These are phyloP conservation scores for Agaricus blazei DNA, from an alignment of 768 basidiomycete genomes.

Conservation along the genomic window DNA sequence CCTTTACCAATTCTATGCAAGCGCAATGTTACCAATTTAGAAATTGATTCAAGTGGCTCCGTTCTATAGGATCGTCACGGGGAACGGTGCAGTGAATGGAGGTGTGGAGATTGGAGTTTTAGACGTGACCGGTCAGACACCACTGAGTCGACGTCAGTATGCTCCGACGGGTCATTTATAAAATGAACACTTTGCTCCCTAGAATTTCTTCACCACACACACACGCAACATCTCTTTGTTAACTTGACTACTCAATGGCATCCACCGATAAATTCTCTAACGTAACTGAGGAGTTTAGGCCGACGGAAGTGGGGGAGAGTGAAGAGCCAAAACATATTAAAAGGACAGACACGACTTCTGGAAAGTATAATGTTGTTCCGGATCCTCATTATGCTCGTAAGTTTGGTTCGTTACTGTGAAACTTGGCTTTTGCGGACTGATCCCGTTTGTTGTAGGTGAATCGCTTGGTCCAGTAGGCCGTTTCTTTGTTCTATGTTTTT, in stretches of 20 bases:
- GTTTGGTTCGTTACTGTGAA: neutral
- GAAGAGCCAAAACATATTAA: neutral
- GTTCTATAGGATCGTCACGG: neutral
- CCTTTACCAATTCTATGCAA: too few relatives aligned
- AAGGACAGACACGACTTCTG: neutral
- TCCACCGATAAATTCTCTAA: conserved; percentile 2
- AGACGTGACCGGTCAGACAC: neutral
- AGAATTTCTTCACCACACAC: neutral
- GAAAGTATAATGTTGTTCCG: neutral
- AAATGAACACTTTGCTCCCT: neutral
- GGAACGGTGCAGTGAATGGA: neutral
- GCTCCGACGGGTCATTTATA: neutral
- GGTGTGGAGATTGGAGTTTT: neutral
- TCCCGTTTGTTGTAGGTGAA: neutral
- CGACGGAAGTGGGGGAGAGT: neutral
- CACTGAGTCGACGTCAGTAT: neutral
- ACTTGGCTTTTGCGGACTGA: neutral
- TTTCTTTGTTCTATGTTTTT: neutral
- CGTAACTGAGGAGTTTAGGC: neutral
- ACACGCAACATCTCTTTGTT: neutral
- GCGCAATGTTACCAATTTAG: too few relatives aligned
- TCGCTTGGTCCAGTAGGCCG: neutral
- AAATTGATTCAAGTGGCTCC: neutral
- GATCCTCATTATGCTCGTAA: neutral
- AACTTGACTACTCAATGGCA: neutral